Conservation (phyloP, 2,329 filamentous ascomycete genomes). For the Fusarium kyushuense region DNA sequence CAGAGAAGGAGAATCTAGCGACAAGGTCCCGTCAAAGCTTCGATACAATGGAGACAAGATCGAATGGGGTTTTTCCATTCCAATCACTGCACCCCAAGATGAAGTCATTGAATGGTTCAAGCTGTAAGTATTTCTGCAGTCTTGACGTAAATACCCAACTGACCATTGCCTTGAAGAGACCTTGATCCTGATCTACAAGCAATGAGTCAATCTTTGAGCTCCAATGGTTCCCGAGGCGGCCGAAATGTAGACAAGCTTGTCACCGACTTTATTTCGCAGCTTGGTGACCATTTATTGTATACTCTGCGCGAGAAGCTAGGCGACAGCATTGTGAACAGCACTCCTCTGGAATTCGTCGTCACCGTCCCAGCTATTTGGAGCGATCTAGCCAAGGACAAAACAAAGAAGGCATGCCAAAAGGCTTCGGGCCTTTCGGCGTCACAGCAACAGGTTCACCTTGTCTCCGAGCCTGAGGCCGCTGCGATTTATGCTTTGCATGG, state of each 20-base stretch:
- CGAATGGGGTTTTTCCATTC: constrained; percentile 62
- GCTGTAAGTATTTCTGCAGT: constrained; percentile 51
- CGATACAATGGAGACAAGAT: constrained; percentile 53
- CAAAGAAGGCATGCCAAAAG: constrained; percentile 57
- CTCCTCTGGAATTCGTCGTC: constrained; percentile 62
- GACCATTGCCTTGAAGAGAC: constrained; percentile 46
- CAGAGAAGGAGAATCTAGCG: constrained; percentile 54
- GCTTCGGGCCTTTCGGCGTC: constrained; percentile 50
- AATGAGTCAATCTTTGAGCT: constrained; percentile 49
- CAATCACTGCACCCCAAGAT: constrained; percentile 53
- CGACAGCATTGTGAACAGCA: constrained; percentile 55
- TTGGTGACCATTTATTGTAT: constrained; percentile 59
- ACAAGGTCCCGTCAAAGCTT: constrained; percentile 62
- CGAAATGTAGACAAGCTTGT: constrained; percentile 56
- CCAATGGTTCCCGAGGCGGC: constrained; percentile 47
- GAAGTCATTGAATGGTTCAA: constrained; percentile 63
- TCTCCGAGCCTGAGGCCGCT: constrained; percentile 64
- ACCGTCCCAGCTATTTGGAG: constrained; percentile 70
- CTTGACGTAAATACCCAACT: not conserved
- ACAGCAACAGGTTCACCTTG: constrained; percentile 54
- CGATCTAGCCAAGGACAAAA: constrained; percentile 64
- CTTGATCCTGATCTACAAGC: constrained; percentile 54
- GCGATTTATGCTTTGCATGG: constrained; percentile 60
- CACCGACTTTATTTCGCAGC: constrained; percentile 60
- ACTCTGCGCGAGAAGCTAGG: constrained; percentile 59